A percentile compares a stretch with the other conserved stretches of the same genome.
Conservation (phyloP, 1,139 yeast species). For the Blastobotrys indianensis region DNA sequence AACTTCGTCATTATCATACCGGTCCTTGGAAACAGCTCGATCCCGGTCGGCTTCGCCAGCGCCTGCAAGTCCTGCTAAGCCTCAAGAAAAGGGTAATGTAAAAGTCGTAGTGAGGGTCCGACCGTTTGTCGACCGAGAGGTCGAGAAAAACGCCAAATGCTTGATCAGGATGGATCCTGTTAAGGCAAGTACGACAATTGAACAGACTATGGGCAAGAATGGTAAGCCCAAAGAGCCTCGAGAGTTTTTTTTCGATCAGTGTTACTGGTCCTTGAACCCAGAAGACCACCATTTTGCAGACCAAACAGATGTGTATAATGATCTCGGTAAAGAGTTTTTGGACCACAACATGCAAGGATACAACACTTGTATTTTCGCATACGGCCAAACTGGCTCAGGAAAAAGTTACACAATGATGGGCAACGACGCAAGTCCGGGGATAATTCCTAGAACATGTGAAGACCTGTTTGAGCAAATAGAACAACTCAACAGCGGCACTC, state of each 20-base stretch:
- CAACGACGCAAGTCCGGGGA: slow-evolving; percentile 43
- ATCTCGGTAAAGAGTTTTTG: slow-evolving; percentile 54
- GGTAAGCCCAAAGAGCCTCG: slow-evolving; percentile 25
- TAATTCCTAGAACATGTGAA: slow-evolving; percentile 54
- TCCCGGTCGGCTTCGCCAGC: slow-evolving; percentile 2
- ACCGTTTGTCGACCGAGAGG: slow-evolving; percentile 33
- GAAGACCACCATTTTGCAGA: slow-evolving; percentile 37
- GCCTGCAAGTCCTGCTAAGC: not conserved
- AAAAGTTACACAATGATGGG: slow-evolving; percentile 78
- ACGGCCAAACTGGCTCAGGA: slow-evolving; percentile 76
- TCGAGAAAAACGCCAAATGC: slow-evolving; percentile 19
- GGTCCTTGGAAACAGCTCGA: too few relatives aligned
- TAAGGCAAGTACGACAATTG: slow-evolving; percentile 24
- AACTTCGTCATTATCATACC: slow-evolving; percentile 3
- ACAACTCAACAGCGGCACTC: slow-evolving; percentile 33
- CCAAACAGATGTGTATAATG: slow-evolving; percentile 47
- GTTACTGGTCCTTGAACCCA: slow-evolving; percentile 51
- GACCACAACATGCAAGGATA: slow-evolving; percentile 62
- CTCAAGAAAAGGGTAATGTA: slow-evolving; percentile 28
- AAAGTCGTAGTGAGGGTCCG: slow-evolving; percentile 38
- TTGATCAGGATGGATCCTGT: slow-evolving; percentile 26
- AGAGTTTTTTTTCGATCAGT: slow-evolving; percentile 49
- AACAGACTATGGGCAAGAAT: slow-evolving; percentile 14
- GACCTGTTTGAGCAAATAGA: slow-evolving; percentile 48
- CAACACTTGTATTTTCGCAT: slow-evolving; percentile 67